These are phyloP conservation scores for Postia placenta DNA, from an alignment of 768 basidiomycete genomes.

Conservation along the genomic window DNA sequence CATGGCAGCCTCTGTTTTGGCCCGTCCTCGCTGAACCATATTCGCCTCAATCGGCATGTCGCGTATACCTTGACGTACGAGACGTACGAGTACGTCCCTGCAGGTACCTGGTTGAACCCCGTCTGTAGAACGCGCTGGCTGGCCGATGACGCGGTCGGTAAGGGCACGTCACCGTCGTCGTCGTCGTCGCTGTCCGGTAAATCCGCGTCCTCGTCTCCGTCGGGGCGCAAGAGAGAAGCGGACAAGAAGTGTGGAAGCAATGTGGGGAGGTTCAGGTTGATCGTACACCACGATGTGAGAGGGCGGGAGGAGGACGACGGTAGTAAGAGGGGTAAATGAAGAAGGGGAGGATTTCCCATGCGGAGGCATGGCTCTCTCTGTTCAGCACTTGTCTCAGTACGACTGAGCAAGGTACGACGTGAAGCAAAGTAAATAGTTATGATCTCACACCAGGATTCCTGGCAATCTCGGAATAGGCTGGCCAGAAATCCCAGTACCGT, in stretches of 20 bases:
- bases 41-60: slow-evolving; percentile 66
- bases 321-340: slow-evolving; percentile 69
- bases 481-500: no score
- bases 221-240: slow-evolving; percentile 15
- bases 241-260: slow-evolving; percentile 60
- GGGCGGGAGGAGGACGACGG: slow-evolving; percentile 46
- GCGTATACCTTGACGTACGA: slow-evolving; percentile 75
- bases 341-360: slow-evolving; percentile 41
- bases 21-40: slow-evolving; percentile 65
- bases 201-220: slow-evolving; percentile 17
- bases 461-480: no score
- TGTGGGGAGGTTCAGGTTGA: slow-evolving; percentile 53
- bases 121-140: slow-evolving; percentile 11
- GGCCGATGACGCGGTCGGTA: slow-evolving; percentile 6
- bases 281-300: slow-evolving; percentile 66
- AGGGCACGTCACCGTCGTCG: no score
- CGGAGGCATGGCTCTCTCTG: slow-evolving; percentile 55
- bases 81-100: slow-evolving; percentile 55
- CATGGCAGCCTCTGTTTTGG: slow-evolving; percentile 53
- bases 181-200: background rate
- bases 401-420: no score
- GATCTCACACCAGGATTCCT: no score
- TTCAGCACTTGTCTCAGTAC: background rate
- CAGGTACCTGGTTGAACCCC: slow-evolving; percentile 32
- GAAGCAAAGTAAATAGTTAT: no score